Evolutionary conservation across 805 yeast species (phyloP).

Genomic region (Candida orba): DNA sequence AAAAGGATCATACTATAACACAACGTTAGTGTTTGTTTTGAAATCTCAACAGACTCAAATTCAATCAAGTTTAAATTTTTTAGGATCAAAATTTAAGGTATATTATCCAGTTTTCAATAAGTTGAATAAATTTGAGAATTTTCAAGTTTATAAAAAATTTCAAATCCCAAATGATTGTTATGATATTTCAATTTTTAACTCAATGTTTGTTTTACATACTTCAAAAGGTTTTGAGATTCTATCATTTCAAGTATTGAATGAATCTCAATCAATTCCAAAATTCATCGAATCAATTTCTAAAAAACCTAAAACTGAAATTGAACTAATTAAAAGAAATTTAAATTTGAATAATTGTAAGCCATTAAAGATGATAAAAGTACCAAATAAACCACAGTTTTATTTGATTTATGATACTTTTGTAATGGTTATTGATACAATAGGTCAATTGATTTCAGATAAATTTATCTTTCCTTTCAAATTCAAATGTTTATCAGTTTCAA

Average conservation of each 20-base stretch:
- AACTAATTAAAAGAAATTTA: conserved; percentile 33
- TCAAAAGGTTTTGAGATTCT: conserved; percentile 60
- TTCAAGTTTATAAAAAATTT: conserved; percentile 40
- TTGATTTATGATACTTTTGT: conserved; percentile 69
- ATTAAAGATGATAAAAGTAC: conserved; percentile 56
- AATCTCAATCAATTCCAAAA: conserved; percentile 52
- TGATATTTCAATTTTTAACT: conserved; percentile 56
- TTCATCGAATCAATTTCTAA: conserved; percentile 21
- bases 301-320: conserved; percentile 26
- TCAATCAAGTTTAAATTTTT: conserved; percentile 26
- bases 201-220: conserved; percentile 61
- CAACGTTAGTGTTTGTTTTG: conserved; percentile 49
- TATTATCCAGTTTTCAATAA: conserved; percentile 52
- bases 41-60: conserved; percentile 30
- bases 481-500: conserved; percentile 32
- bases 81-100: conserved; percentile 43
- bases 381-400: conserved; percentile 44
- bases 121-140: conserved; percentile 34
- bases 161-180: conserved; percentile 48
- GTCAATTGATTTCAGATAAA: conserved; percentile 37
- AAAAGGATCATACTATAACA: conserved; percentile 61
- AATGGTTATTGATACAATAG: conserved; percentile 53
- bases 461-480: conserved; percentile 37
- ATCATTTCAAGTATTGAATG: conserved; percentile 48
- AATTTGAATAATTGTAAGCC: conserved; percentile 37